These are phyloP conservation scores for Scheffersomyces cryptocercus DNA, from an alignment of 1,139 yeast species.

Conservation along the genomic window DNA sequence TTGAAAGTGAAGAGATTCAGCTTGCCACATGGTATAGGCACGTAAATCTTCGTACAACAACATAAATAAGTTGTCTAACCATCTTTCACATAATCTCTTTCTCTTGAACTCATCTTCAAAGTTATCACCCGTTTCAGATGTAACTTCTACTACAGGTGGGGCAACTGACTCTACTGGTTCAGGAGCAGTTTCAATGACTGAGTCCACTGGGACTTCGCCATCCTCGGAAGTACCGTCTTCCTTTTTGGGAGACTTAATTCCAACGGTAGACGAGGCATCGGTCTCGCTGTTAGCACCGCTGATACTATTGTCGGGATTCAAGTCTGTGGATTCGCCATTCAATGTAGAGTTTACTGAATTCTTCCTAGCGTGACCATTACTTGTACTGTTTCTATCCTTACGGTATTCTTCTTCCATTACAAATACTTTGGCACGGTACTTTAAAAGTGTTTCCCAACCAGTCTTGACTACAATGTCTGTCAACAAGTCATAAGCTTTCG, in stretches of 20 bases:
- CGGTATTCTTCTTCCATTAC: slow-evolving; percentile 94
- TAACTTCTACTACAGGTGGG: slow-evolving; percentile 8
- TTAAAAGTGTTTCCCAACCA: slow-evolving; percentile 90
- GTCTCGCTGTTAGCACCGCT: slow-evolving; percentile 9
- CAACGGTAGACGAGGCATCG: slow-evolving; percentile 38
- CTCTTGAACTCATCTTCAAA: slow-evolving; percentile 48
- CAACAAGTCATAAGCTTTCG: slow-evolving; percentile 74
- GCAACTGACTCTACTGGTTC: slow-evolving; percentile 3
- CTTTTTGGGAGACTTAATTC: slow-evolving; percentile 38
- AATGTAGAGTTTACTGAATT: slow-evolving; percentile 14
- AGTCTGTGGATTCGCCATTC: slow-evolving; percentile 10
- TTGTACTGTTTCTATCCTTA: slow-evolving; percentile 36
- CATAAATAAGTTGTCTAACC: slow-evolving; percentile 89
- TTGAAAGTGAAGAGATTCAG: slow-evolving; percentile 65
- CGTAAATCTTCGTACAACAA: slow-evolving; percentile 86
- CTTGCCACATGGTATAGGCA: slow-evolving; percentile 88
- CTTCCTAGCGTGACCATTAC: slow-evolving; percentile 17
- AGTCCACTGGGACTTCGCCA: slow-evolving; percentile 3
- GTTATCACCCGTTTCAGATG: slow-evolving; percentile 24
- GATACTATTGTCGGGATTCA: slow-evolving; percentile 3
- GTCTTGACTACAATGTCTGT: slow-evolving; percentile 69
- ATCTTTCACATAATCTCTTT: slow-evolving; percentile 88
- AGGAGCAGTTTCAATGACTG: not conserved
- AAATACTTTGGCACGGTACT: slow-evolving; percentile 78
- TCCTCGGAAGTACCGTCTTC: slow-evolving; percentile 10